phyloP scores from a whole-genome alignment of 495 filamentous ascomycete species.

The Tirmania nivea region DNA sequence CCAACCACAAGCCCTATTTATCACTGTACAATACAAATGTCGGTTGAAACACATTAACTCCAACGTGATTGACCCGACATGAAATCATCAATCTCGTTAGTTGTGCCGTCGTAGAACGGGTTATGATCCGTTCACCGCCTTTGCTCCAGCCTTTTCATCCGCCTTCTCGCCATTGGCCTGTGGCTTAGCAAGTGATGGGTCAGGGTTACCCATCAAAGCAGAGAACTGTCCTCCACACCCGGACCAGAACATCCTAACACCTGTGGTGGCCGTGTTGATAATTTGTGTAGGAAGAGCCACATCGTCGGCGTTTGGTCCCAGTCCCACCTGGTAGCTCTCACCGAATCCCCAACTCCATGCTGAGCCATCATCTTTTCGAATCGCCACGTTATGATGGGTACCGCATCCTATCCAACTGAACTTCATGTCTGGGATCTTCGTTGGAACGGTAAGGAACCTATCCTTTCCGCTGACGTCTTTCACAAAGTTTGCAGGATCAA shows the following conservation, averaged over 20 bases:
- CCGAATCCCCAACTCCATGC: constrained; percentile 54
- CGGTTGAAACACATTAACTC: no score
- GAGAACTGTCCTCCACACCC: constrained; percentile 46
- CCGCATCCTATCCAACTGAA: constrained; percentile 25
- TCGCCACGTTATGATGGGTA: constrained; percentile 37
- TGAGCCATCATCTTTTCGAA: constrained; percentile 32
- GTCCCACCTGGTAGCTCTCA: constrained; percentile 44
- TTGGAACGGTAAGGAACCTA: constrained; percentile 13
- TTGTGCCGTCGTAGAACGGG: no score
- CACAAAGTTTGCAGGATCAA: constrained; percentile 34
- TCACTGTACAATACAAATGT: no score
- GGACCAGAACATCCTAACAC: constrained; percentile 33
- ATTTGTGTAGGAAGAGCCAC: constrained; percentile 37
- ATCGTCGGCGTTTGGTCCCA: constrained; percentile 32
- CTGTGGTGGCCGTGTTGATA: constrained; percentile 38
- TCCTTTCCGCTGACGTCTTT: constrained; percentile 26
- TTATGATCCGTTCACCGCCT: no score
- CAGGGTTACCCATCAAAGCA: constrained; percentile 28
- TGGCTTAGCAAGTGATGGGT: not conserved
- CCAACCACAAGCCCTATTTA: no score
- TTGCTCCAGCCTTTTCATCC: no score
- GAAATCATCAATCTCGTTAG: no score
- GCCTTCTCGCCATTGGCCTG: no score
- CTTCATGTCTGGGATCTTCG: constrained; percentile 17
- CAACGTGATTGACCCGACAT: no score